phyloP scores from a whole-genome alignment of 495 filamentous ascomycete genomes.

The Talaromyces adpressus region DNA sequence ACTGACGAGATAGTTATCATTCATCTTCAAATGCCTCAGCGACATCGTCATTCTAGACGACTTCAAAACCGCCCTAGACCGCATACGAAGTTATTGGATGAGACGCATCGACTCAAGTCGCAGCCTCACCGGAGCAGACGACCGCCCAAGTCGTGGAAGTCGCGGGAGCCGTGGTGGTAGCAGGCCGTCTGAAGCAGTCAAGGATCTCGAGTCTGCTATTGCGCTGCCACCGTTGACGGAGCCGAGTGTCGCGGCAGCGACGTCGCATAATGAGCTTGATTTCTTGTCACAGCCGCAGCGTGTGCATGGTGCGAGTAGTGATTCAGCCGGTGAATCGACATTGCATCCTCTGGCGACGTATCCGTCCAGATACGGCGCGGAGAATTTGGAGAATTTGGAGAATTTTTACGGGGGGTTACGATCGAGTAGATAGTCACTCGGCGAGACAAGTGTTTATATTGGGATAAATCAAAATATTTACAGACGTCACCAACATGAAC shows the following conservation, averaged over 20 bases:
- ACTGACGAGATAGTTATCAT: conserved; percentile 18
- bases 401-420: background rate
- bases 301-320: background rate
- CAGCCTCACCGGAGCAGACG: background rate
- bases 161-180: background rate
- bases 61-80: conserved; percentile 41
- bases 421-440: background rate
- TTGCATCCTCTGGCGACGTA: background rate
- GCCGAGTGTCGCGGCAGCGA: background rate
- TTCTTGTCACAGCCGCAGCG: background rate
- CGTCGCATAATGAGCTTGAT: background rate
- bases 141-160: background rate
- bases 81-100: conserved; percentile 20
- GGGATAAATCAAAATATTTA: background rate
- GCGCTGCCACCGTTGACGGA: background rate
- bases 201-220: background rate
- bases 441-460: background rate
- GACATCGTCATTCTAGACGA: conserved; percentile 40
- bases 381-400: background rate
- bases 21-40: conserved; percentile 42
- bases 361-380: background rate
- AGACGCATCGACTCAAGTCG: background rate
- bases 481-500: background rate
- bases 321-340: background rate
- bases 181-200: background rate